A percentile compares a stretch with the other conserved stretches of the same genome.
Evolutionary conservation across 169 alveolate species (phyloP).

Genomic region (Eimeria maxima): DNA sequence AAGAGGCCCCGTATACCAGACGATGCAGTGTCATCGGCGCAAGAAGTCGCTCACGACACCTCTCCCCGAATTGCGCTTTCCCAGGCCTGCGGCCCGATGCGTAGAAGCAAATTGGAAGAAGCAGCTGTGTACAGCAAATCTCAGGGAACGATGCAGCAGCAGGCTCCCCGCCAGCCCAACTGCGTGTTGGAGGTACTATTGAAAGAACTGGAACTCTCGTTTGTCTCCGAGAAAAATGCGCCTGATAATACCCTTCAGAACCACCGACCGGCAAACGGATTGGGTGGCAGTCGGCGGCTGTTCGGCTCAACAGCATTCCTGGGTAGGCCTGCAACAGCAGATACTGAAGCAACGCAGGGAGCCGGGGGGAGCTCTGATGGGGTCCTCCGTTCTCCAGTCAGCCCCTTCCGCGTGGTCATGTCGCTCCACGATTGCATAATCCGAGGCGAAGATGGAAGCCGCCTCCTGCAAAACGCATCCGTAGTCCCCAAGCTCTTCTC

Average conservation of each 20-base stretch:
- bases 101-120: not conserved
- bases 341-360: not conserved
- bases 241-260: not conserved
- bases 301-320: slow-evolving; percentile 11
- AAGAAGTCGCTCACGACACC: slow-evolving; percentile 9
- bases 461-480: slow-evolving; percentile 53
- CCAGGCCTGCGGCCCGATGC: not conserved
- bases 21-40: slow-evolving; percentile 15
- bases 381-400: not conserved
- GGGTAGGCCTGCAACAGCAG: not conserved
- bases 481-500: slow-evolving; percentile 53
- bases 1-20: slow-evolving; percentile 76
- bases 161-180: not conserved
- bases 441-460: slow-evolving; percentile 50
- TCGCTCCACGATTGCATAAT: slow-evolving; percentile 50
- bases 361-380: not conserved
- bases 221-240: slow-evolving; percentile 16
- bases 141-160: not conserved
- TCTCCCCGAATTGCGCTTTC: slow-evolving; percentile 55
- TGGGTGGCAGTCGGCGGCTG: not conserved
- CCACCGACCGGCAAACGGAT: slow-evolving; percentile 10
- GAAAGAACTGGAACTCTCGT: slow-evolving; percentile 33
- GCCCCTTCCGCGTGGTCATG: slow-evolving; percentile 14
- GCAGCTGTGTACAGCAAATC: not conserved
- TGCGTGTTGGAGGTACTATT: slow-evolving; percentile 57